These are phyloP conservation scores for Spinacia oleracea DNA, from an alignment of 179 eudicot genomes.

Conservation along the genomic window DNA sequence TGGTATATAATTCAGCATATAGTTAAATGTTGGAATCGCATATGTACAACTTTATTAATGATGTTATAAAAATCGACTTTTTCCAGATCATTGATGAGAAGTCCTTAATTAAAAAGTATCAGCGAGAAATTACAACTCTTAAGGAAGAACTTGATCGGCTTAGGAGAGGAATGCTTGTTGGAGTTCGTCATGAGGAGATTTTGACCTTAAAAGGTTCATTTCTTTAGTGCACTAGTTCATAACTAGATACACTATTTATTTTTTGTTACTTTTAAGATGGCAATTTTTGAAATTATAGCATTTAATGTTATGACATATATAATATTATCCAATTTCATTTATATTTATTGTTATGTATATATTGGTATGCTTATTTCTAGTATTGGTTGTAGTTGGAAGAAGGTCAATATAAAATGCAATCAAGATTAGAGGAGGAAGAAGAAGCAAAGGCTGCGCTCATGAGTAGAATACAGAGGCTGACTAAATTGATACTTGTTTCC, in stretches of 20 bases:
- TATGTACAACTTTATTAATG: not conserved
- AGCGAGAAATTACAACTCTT: slow-evolving; percentile 81
- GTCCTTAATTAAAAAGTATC: slow-evolving; percentile 97
- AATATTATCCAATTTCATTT: not conserved
- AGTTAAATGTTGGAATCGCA: not conserved
- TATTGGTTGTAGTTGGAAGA: slow-evolving; percentile 71
- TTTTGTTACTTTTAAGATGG: not conserved
- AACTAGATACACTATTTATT: not conserved
- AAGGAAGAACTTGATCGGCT: slow-evolving; percentile 93
- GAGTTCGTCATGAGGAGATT: slow-evolving; percentile 89
- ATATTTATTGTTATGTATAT: slow-evolving; percentile 7
- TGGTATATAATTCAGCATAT: too few species aligned
- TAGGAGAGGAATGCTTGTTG: slow-evolving; percentile 85
- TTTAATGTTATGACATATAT: not conserved
- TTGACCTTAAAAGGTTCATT: slow-evolving; percentile 78
- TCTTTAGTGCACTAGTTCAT: not conserved
- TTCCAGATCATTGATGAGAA: slow-evolving; percentile 96
- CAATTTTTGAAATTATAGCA: not conserved
- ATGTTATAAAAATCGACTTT: not conserved
- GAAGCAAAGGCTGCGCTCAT: slow-evolving; percentile 97
- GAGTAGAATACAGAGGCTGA: slow-evolving; percentile 99
- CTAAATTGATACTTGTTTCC: slow-evolving; percentile 94
- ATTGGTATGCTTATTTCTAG: not conserved
- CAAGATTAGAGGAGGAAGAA: slow-evolving; percentile 96
- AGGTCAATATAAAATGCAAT: slow-evolving; percentile 98